Base-by-base conservation (phyloP, 495 filamentous ascomycete species). In the Cercophora samala region DNA sequence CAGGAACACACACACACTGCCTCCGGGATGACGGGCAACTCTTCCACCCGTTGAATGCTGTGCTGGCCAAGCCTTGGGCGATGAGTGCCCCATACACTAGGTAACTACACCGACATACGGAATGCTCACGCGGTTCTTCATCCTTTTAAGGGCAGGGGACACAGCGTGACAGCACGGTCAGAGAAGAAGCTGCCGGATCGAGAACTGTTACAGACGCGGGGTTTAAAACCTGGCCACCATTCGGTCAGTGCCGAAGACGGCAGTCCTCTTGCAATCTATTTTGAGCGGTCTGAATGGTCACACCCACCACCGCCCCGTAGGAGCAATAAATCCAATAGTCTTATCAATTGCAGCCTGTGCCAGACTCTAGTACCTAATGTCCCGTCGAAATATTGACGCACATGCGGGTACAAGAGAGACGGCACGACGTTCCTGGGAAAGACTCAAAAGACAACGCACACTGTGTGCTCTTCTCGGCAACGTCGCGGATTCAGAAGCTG, bases 281-380 rank as follows among this genome's bases (percentile, higher is more conserved):
- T 66, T 69, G 5, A 32, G 42, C 3, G 29, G 26, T 15, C 24
- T 55, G 37, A 15, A 23, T 53, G 52, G 63, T 69, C 59, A 58
- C 60, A 65, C 52, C n/a, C 52, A 62, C 24, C 18, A 13, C 22
- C 5, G 51, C 5, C 11, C 22, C 22, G 29, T 56, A 25, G 59
- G 19, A 42, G 42, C 58, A 58, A 68, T 58, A 32, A 19, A 58
- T 58, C 29, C 62, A 69, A 63, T 69, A 69, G 63, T 69, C 29
- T 55, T 15, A 46, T 63, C 29, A 42, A 58, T 46, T 65, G 46
- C 46, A 62, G 64, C 25, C 1, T 46, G 55, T 32, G 37, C 62
- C 66, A 29, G 62, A 9, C 42, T 37, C 64, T 42, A 59, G 42
- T 22, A 15, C 58, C 5, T 58, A 29, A 29, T 15, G 18, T 69